Evolutionary conservation across 371 early-diverging fungal species (phyloP), one percentile per base, ranked within the genome.

Genomic region (Mortierella sp.): DNA sequence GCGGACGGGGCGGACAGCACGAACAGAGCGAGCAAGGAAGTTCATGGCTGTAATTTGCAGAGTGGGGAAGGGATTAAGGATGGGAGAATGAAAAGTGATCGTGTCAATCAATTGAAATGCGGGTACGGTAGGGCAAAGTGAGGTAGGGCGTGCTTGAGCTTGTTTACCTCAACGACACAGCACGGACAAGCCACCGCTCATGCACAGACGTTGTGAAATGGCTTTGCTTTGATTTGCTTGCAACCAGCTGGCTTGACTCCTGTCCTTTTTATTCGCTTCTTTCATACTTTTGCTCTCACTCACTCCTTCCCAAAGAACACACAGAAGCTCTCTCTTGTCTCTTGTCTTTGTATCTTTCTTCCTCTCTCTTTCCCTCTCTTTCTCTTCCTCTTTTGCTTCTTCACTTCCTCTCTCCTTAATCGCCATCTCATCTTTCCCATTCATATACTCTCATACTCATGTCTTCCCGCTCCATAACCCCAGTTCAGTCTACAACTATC

Each of bases 1-100:
- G 71, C 74, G 70, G 60, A 70, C 70, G 23, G 80, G 80, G 68
- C 75, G 80, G 59, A 75, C 68, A 60, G 80, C 80, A 69, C 78
- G 78, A 65, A 64, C 65, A 49, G 80, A 64, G 71, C 80, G 80
- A 29, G 68, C 69, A 47, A 80, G 75, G 67, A 74, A 74, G 71
- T 69, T 74, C 80, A 80, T 80, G 68, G 61, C 54, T 32, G 40
- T 32, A 32, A 37, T 32, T 66, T 54, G 60, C 35, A 40, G 76
- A 76, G 70, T 62, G 57, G 49, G 37, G 73, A 61, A 61, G 57
- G 49, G 53, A 60, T 13, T 53, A 22, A 61, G 43, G 55, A 28
- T 15, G 26, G 63, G 28, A 17, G 58, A 62, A 51, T 26, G 61
- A 47, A 54, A 12, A 17, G 31, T 43, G 61, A 71, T 22, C 5